phyloP scores from a whole-genome alignment of 176 grass and related monocot species.

The Rhynchospora pubera region DNA sequence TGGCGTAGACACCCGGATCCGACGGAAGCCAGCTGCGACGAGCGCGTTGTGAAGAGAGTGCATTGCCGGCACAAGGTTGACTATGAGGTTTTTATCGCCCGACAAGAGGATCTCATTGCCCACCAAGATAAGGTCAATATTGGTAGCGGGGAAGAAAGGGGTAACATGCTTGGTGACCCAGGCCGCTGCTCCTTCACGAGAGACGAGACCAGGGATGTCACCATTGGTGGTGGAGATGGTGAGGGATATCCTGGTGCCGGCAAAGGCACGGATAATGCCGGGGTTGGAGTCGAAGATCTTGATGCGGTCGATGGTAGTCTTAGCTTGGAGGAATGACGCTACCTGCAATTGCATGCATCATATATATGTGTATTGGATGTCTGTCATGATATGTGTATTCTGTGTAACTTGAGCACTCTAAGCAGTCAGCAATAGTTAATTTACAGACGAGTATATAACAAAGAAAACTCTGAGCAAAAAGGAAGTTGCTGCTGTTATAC shows the following conservation, averaged over 20 bases:
- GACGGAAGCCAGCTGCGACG: constrained; percentile 30
- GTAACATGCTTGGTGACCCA: constrained; percentile 61
- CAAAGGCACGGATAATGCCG: constrained; percentile 62
- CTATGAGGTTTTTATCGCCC: constrained; percentile 45
- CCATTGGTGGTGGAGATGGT: constrained; percentile 65
- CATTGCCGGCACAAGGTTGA: constrained; percentile 67
- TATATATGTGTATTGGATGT: not conserved
- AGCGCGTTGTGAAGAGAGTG: constrained; percentile 37
- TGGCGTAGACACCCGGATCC: constrained; percentile 67
- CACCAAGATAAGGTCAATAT: constrained; percentile 52
- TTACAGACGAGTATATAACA: too few species aligned
- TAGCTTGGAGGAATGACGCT: constrained; percentile 43
- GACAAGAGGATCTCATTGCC: constrained; percentile 81
- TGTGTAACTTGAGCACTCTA: too few species aligned
- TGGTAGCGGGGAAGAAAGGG: constrained; percentile 60
- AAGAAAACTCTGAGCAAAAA: too few species aligned
- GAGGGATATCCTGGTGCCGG: constrained; percentile 54
- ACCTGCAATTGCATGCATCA: constrained; percentile 1
- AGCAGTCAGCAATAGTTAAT: not conserved
- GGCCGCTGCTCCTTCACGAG: constrained; percentile 35
- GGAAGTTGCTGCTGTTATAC: too few species aligned
- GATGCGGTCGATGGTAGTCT: constrained; percentile 65
- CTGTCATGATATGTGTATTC: not conserved
- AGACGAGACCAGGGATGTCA: constrained; percentile 51
- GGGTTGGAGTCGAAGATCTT: constrained; percentile 81